Percentiles rank a stretch among this genome's conserved stretches.
Conservation (phyloP, 2,329 filamentous ascomycete genomes). For the Colletotrichum acutatum region DNA sequence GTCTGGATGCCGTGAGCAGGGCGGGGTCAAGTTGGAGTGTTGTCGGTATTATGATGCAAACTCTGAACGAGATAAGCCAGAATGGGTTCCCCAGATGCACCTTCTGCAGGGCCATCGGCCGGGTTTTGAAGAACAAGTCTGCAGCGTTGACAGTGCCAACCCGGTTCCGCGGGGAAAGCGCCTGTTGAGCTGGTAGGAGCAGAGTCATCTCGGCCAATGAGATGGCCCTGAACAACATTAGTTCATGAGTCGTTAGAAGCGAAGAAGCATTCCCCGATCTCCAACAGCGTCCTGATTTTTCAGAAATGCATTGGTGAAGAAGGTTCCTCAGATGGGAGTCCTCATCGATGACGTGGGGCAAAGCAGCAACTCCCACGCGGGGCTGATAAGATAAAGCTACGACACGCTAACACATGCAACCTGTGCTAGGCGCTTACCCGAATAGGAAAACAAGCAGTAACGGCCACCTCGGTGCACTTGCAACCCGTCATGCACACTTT, state of each 20-base stretch:
- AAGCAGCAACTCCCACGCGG: slow-evolving; percentile 14
- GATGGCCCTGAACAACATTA: background rate
- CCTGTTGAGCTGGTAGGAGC: background rate
- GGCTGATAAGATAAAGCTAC: slow-evolving; percentile 35
- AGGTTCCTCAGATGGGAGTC: background rate
- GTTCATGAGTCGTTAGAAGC: slow-evolving; percentile 22
- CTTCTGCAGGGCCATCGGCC: slow-evolving; percentile 26
- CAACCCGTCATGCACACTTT: slow-evolving; percentile 9
- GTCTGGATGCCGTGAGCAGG: slow-evolving; percentile 1
- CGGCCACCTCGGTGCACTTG: slow-evolving; percentile 18
- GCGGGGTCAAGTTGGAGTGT: slow-evolving; percentile 18
- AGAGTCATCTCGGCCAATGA: slow-evolving; percentile 3
- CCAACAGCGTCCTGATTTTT: background rate
- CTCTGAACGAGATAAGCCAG: slow-evolving; percentile 34
- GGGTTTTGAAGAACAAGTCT: slow-evolving; percentile 11
- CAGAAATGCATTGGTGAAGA: slow-evolving; percentile 22
- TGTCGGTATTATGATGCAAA: slow-evolving; percentile 28
- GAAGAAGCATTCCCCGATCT: background rate
- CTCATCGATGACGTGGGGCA: slow-evolving; percentile 30
- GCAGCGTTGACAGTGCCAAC: slow-evolving; percentile 14
- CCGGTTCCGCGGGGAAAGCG: slow-evolving; percentile 24
- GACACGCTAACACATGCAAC: slow-evolving; percentile 31
- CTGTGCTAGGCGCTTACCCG: slow-evolving; percentile 33
- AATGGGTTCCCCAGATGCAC: slow-evolving; percentile 33
- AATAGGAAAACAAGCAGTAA: slow-evolving; percentile 34